These are phyloP conservation scores for Aspergillus fumigatiaffinis DNA, from an alignment of 2,329 filamentous ascomycete genomes.

Conservation along the genomic window DNA sequence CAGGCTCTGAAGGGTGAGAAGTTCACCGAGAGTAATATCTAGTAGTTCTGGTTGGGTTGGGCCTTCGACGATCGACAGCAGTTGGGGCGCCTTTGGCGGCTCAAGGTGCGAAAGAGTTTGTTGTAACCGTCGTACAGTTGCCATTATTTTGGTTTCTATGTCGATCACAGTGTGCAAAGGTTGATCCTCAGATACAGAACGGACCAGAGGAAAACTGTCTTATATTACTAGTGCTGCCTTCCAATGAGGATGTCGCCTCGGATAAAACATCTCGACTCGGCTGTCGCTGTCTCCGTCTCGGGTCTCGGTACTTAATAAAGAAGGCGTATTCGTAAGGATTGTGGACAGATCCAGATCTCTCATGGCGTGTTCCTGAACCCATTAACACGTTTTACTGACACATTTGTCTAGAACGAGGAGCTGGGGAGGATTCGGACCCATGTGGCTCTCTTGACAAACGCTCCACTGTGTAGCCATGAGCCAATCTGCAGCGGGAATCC, in stretches of 20 bases:
- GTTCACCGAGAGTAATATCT: constrained; percentile 67
- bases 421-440: neutral
- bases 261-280: neutral
- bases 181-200: neutral
- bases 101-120: constrained; percentile 29
- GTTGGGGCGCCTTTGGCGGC: constrained; percentile 11
- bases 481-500: neutral
- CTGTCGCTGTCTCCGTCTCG: no score
- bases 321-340: neutral
- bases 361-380: neutral
- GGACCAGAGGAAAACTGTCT: neutral
- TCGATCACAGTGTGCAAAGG: neutral
- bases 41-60: constrained; percentile 65
- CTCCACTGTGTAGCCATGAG: neutral
- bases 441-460: neutral
- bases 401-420: neutral
- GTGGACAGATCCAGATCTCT: neutral
- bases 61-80: constrained; percentile 61
- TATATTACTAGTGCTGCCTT: neutral
- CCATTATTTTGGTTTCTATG: constrained; percentile 13
- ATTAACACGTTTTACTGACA: neutral
- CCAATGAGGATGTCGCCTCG: neutral
- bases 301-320: neutral
- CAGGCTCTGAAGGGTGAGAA: constrained; percentile 67
- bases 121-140: constrained; percentile 27